Conservation (phyloP, 202 grass and related monocot species). For the Carex arenaria region DNA sequence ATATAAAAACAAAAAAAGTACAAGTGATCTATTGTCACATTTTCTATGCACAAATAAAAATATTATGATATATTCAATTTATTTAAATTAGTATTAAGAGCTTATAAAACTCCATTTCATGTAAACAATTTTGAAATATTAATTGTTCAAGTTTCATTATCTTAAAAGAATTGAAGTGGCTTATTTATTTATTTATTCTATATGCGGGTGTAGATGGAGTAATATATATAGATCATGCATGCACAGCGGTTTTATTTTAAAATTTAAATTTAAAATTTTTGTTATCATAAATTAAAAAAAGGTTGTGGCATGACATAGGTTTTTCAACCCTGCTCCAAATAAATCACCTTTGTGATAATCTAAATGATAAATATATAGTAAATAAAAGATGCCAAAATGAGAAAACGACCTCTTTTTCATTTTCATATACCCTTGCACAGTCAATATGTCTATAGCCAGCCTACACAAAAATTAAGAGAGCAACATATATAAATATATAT, state of each 20-base stretch:
- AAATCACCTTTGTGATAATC: too few relatives aligned
- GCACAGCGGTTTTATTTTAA: too few relatives aligned
- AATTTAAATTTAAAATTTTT: too few relatives aligned
- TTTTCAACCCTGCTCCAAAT: too few relatives aligned
- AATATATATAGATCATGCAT: too few relatives aligned
- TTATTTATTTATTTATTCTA: neutral
- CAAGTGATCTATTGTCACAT: neutral
- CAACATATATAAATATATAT: too few relatives aligned
- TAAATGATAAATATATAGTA: neutral
- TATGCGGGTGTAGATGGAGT: neutral
- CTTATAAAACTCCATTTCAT: neutral
- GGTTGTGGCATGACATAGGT: too few relatives aligned
- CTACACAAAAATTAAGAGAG: slow-evolving; percentile 20
- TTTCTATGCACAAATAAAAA: neutral
- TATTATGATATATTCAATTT: neutral
- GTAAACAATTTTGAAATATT: neutral
- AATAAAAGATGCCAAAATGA: neutral
- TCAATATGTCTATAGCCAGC: slow-evolving; percentile 81
- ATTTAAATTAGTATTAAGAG: neutral
- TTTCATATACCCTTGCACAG: slow-evolving; percentile 50
- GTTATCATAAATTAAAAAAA: too few relatives aligned
- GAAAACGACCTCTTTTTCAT: slow-evolving; percentile 51
- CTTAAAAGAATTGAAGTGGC: neutral
- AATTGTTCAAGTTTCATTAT: neutral
- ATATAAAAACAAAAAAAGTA: neutral